A percentile compares a stretch with the other conserved stretches of the same genome.
phyloP scores from a whole-genome alignment of 306 rosid species.

The Nissolia schottii region DNA sequence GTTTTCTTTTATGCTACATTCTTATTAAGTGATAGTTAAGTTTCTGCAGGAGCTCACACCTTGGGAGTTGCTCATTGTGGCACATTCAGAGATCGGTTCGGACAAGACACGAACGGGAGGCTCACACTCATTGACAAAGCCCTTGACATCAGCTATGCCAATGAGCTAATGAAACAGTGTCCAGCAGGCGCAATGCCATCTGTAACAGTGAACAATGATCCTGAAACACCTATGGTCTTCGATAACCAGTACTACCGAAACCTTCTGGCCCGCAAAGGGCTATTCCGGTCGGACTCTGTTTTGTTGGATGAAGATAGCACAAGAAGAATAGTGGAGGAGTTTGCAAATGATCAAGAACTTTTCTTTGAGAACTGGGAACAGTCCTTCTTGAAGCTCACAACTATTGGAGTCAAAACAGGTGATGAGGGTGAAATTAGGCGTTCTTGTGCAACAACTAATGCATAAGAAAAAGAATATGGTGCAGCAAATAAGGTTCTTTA shows the following conservation, averaged over 20 bases:
- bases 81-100: slow-evolving; percentile 66
- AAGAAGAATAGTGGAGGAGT: slow-evolving; percentile 37
- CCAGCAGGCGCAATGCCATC: slow-evolving; percentile 36
- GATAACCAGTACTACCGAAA: slow-evolving; percentile 73
- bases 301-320: slow-evolving; percentile 45
- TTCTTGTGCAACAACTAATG: slow-evolving; percentile 49
- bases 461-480: slow-evolving; percentile 4
- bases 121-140: slow-evolving; percentile 49
- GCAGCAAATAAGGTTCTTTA: not conserved
- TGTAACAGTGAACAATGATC: slow-evolving; percentile 59
- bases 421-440: slow-evolving; percentile 67
- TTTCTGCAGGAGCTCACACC: slow-evolving; percentile 77
- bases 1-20: not conserved
- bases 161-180: slow-evolving; percentile 51
- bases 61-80: slow-evolving; percentile 75
- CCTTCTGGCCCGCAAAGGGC: slow-evolving; percentile 48
- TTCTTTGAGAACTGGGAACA: slow-evolving; percentile 61
- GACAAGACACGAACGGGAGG: slow-evolving; percentile 49
- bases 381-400: slow-evolving; percentile 67
- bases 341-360: slow-evolving; percentile 58
- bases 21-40: not conserved
- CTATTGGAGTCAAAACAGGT: slow-evolving; percentile 54
- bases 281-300: slow-evolving; percentile 78
- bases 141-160: slow-evolving; percentile 61
- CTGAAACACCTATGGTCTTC: slow-evolving; percentile 56